Conservation (phyloP, 306 rosid species). For the Trifolium fragiferum region DNA sequence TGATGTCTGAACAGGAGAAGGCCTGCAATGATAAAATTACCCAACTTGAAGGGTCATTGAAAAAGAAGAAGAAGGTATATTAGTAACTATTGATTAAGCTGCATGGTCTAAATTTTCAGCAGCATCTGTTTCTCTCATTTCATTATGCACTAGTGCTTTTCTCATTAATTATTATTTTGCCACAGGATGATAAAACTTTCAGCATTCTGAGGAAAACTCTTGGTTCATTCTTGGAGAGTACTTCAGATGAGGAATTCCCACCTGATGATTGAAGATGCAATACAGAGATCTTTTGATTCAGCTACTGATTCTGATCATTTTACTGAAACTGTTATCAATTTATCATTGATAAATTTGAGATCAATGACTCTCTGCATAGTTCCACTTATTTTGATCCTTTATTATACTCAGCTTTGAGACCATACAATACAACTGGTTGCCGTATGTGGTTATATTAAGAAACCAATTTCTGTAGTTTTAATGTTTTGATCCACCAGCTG, state of each 20-base stretch:
- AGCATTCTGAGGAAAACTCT: constrained; percentile 85
- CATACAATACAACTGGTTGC: constrained; percentile 7
- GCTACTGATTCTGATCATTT: constrained; percentile 33
- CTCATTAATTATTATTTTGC: constrained; percentile 31
- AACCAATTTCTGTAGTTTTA: constrained; percentile 14
- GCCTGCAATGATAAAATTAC: constrained; percentile 72
- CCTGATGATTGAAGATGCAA: constrained; percentile 70
- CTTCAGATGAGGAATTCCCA: constrained; percentile 83
- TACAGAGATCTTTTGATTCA: constrained; percentile 8
- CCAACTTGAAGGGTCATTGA: constrained; percentile 78
- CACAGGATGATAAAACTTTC: constrained; percentile 88
- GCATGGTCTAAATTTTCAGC: constrained; percentile 24
- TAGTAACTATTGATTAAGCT: constrained; percentile 4
- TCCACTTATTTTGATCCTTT: constrained; percentile 16
- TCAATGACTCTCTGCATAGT: neutral
- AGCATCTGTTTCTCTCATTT: neutral
- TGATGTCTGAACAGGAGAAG: constrained; percentile 80
- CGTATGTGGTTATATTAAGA: constrained; percentile 16
- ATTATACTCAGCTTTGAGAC: constrained; percentile 23
- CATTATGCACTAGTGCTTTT: neutral
- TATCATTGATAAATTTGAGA: constrained; percentile 13
- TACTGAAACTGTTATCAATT: constrained; percentile 18
- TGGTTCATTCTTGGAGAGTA: constrained; percentile 77
- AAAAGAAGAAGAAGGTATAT: constrained; percentile 82
- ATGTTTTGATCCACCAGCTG: constrained; percentile 8